Evolutionary conservation across 306 rosid genomes (phyloP), one percentile per base, ranked within the genome.

Genomic region (Trifolium dubium): DNA sequence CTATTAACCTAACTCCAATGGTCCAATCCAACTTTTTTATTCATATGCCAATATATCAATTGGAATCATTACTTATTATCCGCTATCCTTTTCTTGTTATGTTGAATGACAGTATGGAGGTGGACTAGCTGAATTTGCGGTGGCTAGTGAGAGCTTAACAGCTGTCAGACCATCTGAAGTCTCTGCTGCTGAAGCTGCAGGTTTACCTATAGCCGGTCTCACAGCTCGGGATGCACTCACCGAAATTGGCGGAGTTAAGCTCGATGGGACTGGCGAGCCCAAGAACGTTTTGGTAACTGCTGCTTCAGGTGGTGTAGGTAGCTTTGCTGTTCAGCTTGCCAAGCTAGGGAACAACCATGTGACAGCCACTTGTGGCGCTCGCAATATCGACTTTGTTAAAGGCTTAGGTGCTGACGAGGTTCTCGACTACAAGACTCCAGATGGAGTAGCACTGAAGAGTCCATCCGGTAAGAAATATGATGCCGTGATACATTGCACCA

Each of bases 321-420:
- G 71, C 10, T 91, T 75, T 31, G 89, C 89, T 40, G 86, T 91
- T 79, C 92, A 91, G 46, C 84, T 91, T 2, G 95, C 95, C 18
- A 91, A 89, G 75, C 81, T 89, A 0, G 90, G 90, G 46, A 91
- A 85, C 67, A 28, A 76, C 6, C 84, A 87, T 4, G 88, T 87
- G 7, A 91, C 96, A 2, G 93, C 93, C 49, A 90, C 93, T 34
- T 88, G 93, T 28, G 97, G 90, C 0, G 88, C 90, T 10, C 88
- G 92, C 17, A 84, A 91, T 80, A 23, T 87, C 10, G 87, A 84
- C 37, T 50, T 91, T 11, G 92, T 89, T 53, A 83, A 79, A 85
- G 73, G 83, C 81, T 67, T 86, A 65, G 91, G 95, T 1, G 97
- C 92, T 15, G 92, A 91, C 67, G 95, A 87, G 87, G 87, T 91